phyloP scores from a whole-genome alignment of 2,329 filamentous ascomycete species.

The Cladosporium phlei region DNA sequence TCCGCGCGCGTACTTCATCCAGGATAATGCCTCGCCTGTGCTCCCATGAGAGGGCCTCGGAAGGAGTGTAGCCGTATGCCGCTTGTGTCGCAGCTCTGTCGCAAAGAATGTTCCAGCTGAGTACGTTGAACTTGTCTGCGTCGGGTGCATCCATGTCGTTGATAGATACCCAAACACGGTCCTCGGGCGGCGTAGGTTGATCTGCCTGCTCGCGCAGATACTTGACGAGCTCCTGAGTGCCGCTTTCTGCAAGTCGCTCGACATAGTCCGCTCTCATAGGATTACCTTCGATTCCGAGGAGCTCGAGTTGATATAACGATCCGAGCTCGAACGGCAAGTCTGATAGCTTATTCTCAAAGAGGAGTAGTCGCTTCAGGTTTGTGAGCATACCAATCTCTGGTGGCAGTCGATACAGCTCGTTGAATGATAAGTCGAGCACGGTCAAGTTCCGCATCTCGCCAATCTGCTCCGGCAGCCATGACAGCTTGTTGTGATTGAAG shows the following conservation, averaged over 20 bases:
- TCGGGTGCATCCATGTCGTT: slow-evolving; percentile 46
- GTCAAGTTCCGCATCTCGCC: slow-evolving; percentile 76
- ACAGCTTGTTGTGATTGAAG: slow-evolving; percentile 87
- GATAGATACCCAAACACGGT: slow-evolving; percentile 74
- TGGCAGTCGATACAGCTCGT: slow-evolving; percentile 75
- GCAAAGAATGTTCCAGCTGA: slow-evolving; percentile 95
- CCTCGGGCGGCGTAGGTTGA: slow-evolving; percentile 66
- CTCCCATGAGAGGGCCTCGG: slow-evolving; percentile 77
- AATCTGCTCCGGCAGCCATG: slow-evolving; percentile 71
- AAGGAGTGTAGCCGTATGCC: slow-evolving; percentile 86
- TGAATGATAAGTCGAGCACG: slow-evolving; percentile 82
- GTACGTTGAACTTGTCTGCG: slow-evolving; percentile 68
- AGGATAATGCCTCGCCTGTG: slow-evolving; percentile 79
- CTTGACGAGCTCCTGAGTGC: slow-evolving; percentile 78
- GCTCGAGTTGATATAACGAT: slow-evolving; percentile 80
- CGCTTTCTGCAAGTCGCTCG: slow-evolving; percentile 77
- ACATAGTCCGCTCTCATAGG: slow-evolving; percentile 69
- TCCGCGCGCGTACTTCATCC: slow-evolving; percentile 70
- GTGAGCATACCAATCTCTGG: slow-evolving; percentile 96
- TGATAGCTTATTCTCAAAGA: slow-evolving; percentile 87
- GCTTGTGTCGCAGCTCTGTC: slow-evolving; percentile 83
- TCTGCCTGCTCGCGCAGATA: slow-evolving; percentile 72
- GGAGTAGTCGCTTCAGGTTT: slow-evolving; percentile 74
- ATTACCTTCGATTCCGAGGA: slow-evolving; percentile 89
- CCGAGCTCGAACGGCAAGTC: slow-evolving; percentile 82